phyloP scores from a whole-genome alignment of 2,329 filamentous ascomycete genomes.

The Ilyonectria robusta region DNA sequence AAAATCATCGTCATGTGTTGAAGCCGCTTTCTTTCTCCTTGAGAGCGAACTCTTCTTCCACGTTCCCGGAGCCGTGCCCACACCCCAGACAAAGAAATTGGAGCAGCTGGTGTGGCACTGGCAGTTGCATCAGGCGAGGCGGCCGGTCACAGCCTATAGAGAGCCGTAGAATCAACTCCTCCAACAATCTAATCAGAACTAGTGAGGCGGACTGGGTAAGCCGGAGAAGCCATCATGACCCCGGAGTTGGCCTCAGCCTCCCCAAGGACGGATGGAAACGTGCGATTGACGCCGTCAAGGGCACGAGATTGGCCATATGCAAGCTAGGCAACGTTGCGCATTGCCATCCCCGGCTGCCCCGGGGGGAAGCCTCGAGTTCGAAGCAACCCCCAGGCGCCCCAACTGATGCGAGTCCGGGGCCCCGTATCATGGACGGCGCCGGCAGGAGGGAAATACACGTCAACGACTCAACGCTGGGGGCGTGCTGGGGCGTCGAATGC shows the following conservation, averaged over 20 bases:
- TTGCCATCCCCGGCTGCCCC: slow-evolving; percentile 31
- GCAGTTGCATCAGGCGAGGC: slow-evolving; percentile 27
- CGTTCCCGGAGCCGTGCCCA: slow-evolving; percentile 29
- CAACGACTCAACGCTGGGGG: slow-evolving; percentile 35
- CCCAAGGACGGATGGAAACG: slow-evolving; percentile 27
- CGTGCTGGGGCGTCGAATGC: slow-evolving; percentile 40
- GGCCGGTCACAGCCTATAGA: slow-evolving; percentile 28
- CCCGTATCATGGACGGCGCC: slow-evolving; percentile 43
- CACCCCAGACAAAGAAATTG: slow-evolving; percentile 22
- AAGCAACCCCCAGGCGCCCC: slow-evolving; percentile 29
- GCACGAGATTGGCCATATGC: slow-evolving; percentile 24
- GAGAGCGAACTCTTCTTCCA: slow-evolving; percentile 28
- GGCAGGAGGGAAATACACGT: slow-evolving; percentile 40
- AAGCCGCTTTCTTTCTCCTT: slow-evolving; percentile 11
- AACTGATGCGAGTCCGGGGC: slow-evolving; percentile 42
- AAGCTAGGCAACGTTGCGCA: slow-evolving; percentile 23
- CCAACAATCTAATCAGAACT: slow-evolving; percentile 7
- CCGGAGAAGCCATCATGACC: slow-evolving; percentile 26
- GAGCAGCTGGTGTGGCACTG: slow-evolving; percentile 30
- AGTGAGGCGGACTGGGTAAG: slow-evolving; percentile 21
- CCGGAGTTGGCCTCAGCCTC: slow-evolving; percentile 31
- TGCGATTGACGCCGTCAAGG: slow-evolving; percentile 17
- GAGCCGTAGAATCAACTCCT: slow-evolving; percentile 15
- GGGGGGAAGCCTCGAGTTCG: slow-evolving; percentile 25
- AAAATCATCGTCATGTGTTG: slow-evolving; percentile 24